Evolutionary conservation across 331 rosid species (phyloP), one percentile per base, ranked within the genome.

Genomic region (Pyrus hybrid): DNA sequence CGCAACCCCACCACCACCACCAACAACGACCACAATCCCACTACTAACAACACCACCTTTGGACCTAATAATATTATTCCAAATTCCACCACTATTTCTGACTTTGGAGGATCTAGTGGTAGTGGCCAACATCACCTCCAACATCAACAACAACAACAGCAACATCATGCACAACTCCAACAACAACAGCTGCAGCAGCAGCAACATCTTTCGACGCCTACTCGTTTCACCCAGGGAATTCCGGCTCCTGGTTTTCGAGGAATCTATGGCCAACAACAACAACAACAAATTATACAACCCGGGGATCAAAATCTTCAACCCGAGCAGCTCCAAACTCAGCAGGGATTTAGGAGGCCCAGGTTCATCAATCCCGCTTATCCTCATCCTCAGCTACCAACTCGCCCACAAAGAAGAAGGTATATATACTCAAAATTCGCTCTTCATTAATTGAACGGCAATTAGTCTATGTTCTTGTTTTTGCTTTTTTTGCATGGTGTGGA

Each of bases 361-460:
- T 68, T 47, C 81, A 73, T 62, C 18, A 16, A 25, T 13, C 70
- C 63, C 47, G 9, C 30, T 49, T 17, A 63, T 76, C 29, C 82
- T 30, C 60, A 56, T 30, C 71, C 83, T 30, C 60, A 60, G 26
- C 68, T 32, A 76, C 68, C 74, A 13, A 65, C 90, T 43, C 85
- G 83, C 83, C 63, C 93, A 6, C 21, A 51, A 69, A 88, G 96
- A 77, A 92, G 83, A 86, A 92, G 93, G 97, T 37, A 37, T 37
- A 37, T 84, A 67, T 1, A 26, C 57, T 51, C 21, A 6, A 51
- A 51, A 17, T 51, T 51, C 1, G 10, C 21, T 49, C 3, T 35
- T 35, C 12, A 9, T 8, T 35, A 49, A 49, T 16, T 16, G 2
- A 49, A 49, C 20, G n/a, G n/a, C n/a, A 21, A 23, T 63, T 17